Evolutionary conservation across 768 basidiomycete species (phyloP), one percentile per base, ranked within the genome.

Genomic region (Collybia nuda): DNA sequence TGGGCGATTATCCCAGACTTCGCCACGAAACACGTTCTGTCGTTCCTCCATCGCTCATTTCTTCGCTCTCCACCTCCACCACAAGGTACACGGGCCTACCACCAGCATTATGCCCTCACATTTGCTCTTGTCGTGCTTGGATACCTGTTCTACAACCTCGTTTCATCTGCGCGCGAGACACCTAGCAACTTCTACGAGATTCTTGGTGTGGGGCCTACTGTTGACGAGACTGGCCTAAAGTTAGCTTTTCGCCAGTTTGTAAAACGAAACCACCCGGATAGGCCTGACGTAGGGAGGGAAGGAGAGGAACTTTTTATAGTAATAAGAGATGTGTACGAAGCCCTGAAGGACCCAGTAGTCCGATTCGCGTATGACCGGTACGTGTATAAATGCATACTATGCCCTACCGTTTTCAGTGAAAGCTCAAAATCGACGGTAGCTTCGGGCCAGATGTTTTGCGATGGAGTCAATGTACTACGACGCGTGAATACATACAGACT

Each of bases 281-380:
- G 85, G 50, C 81, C 80, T 6, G 79, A 71, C 15, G 71, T 76
- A 24, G 86, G 86, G 0, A 67, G 67, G 0, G 65, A 70, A 17
- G 85, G 85, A 6, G 85, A 84, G 55, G 74, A 74, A 11, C 47
- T 82, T 22, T 94, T 94, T 61, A 87, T 92, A 42, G 64, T 71
- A 40, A 83, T 88, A 4, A 71, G 89, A 51, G 81, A 85, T 60
- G 88, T 83, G 28, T 93, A 83, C 55, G 90, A 94, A 55, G 84
- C 86, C 1, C 65, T 94, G 22, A 90, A 85, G 63, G 77, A 90
- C 56, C 91, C 92, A 2, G 74, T 79, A 7, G 83, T 83, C 40
- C 68, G 91, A 43, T 93, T 92, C 71, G 92, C 90, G 0, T 94
- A 94, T 63, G 92, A 94, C 60, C 77, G 90, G 86, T 89, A 57